phyloP scores from a whole-genome alignment of 2,329 filamentous ascomycete genomes.

The Hypoxylon sp. region DNA sequence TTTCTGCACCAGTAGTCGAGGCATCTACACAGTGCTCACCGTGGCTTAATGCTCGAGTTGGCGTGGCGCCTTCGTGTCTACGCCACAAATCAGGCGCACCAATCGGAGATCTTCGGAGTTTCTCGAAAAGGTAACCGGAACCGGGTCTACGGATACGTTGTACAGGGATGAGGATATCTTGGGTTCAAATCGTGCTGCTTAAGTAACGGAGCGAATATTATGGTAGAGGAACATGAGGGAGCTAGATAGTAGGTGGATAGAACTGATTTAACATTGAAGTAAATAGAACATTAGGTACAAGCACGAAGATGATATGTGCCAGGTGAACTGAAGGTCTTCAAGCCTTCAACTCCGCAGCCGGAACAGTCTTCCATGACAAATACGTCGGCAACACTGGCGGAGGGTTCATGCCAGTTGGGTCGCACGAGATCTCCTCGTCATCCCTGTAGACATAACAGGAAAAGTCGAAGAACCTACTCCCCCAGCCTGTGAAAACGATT shows the following conservation, averaged over 20 bases:
- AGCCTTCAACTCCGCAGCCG: conserved; percentile 18
- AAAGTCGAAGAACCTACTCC: conserved; percentile 34
- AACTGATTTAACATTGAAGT: no score
- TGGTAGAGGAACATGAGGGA: no score
- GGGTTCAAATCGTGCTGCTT: neutral
- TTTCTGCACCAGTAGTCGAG: neutral
- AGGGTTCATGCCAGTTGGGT: conserved; percentile 21
- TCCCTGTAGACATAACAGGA: conserved; percentile 33
- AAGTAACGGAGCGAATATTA: neutral
- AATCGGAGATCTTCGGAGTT: neutral
- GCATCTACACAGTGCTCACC: neutral
- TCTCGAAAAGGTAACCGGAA: conserved; percentile 4
- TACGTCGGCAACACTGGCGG: conserved; percentile 34
- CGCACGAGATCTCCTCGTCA: conserved; percentile 27
- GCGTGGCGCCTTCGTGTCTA: neutral
- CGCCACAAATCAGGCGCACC: conserved; percentile 2
- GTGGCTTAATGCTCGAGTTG: neutral
- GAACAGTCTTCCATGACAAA: conserved; percentile 30
- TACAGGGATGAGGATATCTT: neutral
- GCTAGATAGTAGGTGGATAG: no score
- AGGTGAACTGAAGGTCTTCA: neutral
- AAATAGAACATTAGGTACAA: no score
- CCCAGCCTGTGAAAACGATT: conserved; percentile 31
- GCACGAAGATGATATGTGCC: no score
- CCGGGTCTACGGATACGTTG: neutral